Evolutionary conservation across 495 filamentous ascomycete genomes (phyloP), one percentile per base, ranked within the genome.

Genomic region (Lepidopterella palustris): DNA sequence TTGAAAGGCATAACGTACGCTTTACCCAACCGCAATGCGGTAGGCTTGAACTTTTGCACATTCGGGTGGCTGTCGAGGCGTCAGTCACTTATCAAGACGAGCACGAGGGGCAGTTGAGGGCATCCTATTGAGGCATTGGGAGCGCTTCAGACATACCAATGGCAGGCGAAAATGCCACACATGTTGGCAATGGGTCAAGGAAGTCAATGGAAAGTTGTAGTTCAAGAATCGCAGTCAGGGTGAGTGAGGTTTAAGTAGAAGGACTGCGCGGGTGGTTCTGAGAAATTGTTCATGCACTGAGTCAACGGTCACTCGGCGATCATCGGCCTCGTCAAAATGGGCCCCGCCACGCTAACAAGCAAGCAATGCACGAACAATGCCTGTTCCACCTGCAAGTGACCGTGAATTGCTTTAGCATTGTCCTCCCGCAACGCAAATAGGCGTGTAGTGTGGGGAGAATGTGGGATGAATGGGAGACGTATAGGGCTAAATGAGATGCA

Each of bases 1-100:
- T 60, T 48, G 66, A 61, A 32, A 47, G 28, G 39, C 10, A 49
- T 50, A 23, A 77, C 88, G 77, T 81, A 95, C 90, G 89, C 87
- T 82, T 97, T 97, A 61, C 90, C 88, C 79, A 98, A 86, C 79
- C 88, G 87, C 76, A 98, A 80, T 70, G 93, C 93, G 66, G 89
- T 95, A 31, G 91, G 86, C 86, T 97, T 97, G 82, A 98, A 98
- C 69, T 88, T 87, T 68, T 87, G 84, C 68, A 97, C 92, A 83
- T 97, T 87, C 48, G 93, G 93, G 74, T 97, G 92, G 76, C 92
- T 76, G 54, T 51, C n/a, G 23, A 13, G 25, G 32, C 90, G 57
- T 73, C 54, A 69, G 73, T 57, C 64, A 68, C 64, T 42, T 53
- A 60, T 70, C 61, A 66, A 58, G 25, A 29, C 57, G 52, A 54